These are phyloP conservation scores for Begonia fuchsioides DNA, from an alignment of 306 rosid species.

Conservation along the genomic window DNA sequence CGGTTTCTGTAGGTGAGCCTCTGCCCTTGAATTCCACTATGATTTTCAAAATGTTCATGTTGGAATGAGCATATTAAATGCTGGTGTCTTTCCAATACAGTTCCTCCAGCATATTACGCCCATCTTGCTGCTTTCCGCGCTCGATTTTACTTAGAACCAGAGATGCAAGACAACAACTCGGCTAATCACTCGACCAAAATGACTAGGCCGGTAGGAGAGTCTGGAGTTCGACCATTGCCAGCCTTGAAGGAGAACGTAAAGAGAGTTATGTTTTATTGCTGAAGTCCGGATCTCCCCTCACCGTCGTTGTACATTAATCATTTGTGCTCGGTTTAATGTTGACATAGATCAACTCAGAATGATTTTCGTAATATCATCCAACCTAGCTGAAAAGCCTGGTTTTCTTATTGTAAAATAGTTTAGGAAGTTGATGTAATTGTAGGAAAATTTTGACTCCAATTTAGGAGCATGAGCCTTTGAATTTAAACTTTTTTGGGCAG, in stretches of 20 bases:
- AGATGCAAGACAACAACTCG: slow-evolving; percentile 60
- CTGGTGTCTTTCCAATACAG: slow-evolving; percentile 38
- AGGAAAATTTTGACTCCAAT: not conserved
- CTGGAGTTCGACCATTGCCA: slow-evolving; percentile 79
- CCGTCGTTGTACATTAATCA: not conserved
- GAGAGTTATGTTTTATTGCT: slow-evolving; percentile 97
- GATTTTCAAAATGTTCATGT: no score
- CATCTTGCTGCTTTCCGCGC: slow-evolving; percentile 95
- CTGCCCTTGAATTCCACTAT: not conserved
- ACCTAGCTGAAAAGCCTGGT: no score
- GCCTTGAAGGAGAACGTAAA: slow-evolving; percentile 90
- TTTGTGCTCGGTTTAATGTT: no score
- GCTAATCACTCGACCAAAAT: slow-evolving; percentile 31
- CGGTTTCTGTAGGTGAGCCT: slow-evolving; percentile 75
- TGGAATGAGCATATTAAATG: no score
- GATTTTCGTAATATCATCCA: no score
- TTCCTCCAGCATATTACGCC: slow-evolving; percentile 90
- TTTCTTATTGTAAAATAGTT: no score
- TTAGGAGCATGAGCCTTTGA: no score
- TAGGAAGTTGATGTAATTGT: no score
- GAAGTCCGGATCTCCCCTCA: slow-evolving; percentile 1
- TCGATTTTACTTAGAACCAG: slow-evolving; percentile 86
- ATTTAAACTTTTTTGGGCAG: no score
- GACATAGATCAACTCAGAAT: no score
- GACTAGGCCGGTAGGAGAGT: slow-evolving; percentile 35